Conservation (phyloP, 306 rosid genomes). For the Castanea crenata region DNA sequence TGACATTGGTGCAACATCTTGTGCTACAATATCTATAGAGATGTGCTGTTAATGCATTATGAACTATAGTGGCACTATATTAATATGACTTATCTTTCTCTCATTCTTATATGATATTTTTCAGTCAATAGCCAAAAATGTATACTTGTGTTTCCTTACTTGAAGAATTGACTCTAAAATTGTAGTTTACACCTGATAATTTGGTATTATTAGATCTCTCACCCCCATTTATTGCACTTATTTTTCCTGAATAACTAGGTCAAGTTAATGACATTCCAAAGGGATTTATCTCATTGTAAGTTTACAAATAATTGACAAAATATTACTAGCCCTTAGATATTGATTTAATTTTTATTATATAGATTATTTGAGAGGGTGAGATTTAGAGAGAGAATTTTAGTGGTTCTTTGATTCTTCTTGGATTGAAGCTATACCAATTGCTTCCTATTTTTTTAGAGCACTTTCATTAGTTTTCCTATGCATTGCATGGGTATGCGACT, state of each 20-base stretch:
- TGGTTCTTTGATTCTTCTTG: no score
- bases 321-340: no score
- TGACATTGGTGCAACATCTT: conserved; percentile 89
- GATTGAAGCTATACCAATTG: no score
- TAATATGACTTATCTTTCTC: neutral
- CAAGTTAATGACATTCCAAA: neutral
- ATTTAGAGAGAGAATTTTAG: no score
- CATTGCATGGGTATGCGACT: no score
- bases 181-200: neutral
- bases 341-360: no score
- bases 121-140: neutral
- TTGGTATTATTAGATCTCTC: neutral
- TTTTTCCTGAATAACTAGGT: neutral
- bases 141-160: neutral
- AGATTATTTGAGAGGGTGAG: no score
- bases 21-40: conserved; percentile 75
- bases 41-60: conserved; percentile 31
- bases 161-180: neutral
- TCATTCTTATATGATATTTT: neutral
- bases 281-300: no score
- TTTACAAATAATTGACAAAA: no score
- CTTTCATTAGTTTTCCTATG: no score
- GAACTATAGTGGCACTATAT: neutral
- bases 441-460: no score
- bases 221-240: neutral